Evolutionary conservation across 352 stramenopile genomes (phyloP).

Genomic region (Globisporangium viniferum): DNA sequence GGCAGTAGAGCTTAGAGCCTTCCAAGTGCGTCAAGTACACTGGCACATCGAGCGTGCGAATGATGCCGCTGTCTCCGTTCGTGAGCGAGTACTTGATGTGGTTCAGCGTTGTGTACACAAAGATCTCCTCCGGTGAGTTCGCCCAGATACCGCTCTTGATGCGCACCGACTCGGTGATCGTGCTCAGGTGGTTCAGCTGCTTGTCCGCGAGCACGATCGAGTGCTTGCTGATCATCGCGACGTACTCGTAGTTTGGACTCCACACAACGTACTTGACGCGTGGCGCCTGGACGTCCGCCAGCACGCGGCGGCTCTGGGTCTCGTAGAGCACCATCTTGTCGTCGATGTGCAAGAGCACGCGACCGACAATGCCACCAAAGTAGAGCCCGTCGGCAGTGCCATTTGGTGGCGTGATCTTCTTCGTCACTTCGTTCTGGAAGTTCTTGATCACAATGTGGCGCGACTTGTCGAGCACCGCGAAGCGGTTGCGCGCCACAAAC

Average conservation of each 20-base stretch:
- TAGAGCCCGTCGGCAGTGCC: conserved; percentile 95
- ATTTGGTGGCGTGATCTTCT: conserved; percentile 95
- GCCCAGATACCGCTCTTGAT: conserved; percentile 95
- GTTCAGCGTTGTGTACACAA: conserved; percentile 98
- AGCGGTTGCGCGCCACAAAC: conserved; percentile 97
- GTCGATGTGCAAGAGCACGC: conserved; percentile 95
- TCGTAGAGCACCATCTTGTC: conserved; percentile 99
- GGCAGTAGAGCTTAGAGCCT: conserved; percentile 94
- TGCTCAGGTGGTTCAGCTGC: conserved; percentile 97
- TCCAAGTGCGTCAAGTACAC: conserved; percentile 96
- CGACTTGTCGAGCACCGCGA: conserved; percentile 97
- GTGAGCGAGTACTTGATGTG: conserved; percentile 93
- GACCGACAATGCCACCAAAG: conserved; percentile 95
- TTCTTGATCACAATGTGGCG: conserved; percentile 98
- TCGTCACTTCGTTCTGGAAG: conserved; percentile 98
- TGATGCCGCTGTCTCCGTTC: conserved; percentile 96
- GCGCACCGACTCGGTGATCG: conserved; percentile 96
- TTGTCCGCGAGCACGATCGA: conserved; percentile 96
- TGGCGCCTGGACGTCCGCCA: conserved; percentile 94
- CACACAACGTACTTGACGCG: conserved; percentile 98
- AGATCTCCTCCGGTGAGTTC: conserved; percentile 90
- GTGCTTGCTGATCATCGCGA: conserved; percentile 98
- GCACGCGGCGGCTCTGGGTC: conserved; percentile 94
- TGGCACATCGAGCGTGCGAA: conserved; percentile 96
- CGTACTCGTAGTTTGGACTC: conserved; percentile 95